Evolutionary conservation across 495 filamentous ascomycete genomes (phyloP).

Genomic region (Neurospora sp.): DNA sequence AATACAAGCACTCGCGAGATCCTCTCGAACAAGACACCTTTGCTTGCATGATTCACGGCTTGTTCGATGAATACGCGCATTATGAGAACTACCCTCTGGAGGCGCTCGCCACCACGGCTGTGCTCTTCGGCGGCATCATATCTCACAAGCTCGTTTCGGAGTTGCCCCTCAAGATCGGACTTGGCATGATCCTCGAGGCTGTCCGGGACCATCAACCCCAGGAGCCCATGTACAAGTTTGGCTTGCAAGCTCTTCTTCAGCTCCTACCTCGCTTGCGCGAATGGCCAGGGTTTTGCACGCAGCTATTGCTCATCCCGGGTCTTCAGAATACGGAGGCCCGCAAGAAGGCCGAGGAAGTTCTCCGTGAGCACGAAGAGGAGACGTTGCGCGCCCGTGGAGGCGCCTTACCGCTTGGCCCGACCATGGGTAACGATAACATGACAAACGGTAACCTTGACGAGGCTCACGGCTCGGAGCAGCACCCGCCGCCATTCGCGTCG

Average conservation of each 20-base stretch:
- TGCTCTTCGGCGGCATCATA: slow-evolving; percentile 95
- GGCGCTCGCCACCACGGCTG: slow-evolving; percentile 86
- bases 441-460: slow-evolving; percentile 62
- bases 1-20: slow-evolving; percentile 76
- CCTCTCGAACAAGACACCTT: slow-evolving; percentile 85
- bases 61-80: slow-evolving; percentile 95
- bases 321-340: slow-evolving; percentile 78
- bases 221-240: slow-evolving; percentile 94
- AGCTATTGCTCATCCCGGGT: slow-evolving; percentile 67
- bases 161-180: slow-evolving; percentile 79
- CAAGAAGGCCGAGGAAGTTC: slow-evolving; percentile 69
- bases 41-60: slow-evolving; percentile 94
- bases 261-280: slow-evolving; percentile 72
- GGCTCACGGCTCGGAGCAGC: slow-evolving; percentile 39
- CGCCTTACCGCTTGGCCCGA: slow-evolving; percentile 6
- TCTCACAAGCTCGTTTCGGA: slow-evolving; percentile 80
- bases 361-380: slow-evolving; percentile 51
- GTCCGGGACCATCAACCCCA: slow-evolving; percentile 72
- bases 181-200: slow-evolving; percentile 93
- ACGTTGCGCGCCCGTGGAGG: slow-evolving; percentile 32
- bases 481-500: slow-evolving; percentile 54
- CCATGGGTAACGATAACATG: slow-evolving; percentile 18
- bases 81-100: slow-evolving; percentile 90
- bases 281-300: slow-evolving; percentile 82
- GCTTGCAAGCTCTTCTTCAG: slow-evolving; percentile 89